A percentile compares a stretch with the other conserved stretches of the same genome.
phyloP scores from a whole-genome alignment of 208 protist species.

The Angomonas desouzai region DNA sequence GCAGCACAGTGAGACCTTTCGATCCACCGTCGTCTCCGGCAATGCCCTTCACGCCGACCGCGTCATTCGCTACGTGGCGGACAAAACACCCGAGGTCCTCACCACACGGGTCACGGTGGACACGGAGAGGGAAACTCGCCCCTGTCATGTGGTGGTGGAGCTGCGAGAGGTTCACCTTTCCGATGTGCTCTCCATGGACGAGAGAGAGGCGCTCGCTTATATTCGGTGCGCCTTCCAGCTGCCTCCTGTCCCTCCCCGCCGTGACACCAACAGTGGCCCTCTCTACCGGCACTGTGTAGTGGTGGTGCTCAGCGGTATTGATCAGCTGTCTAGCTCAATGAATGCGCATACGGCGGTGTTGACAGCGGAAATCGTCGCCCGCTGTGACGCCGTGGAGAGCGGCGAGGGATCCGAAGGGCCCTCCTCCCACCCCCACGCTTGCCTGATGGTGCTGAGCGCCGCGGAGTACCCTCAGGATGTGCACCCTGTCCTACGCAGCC shows the following conservation, averaged over 20 bases:
- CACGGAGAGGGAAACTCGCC: background rate
- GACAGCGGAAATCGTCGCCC: background rate
- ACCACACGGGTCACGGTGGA: background rate
- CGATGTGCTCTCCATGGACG: background rate
- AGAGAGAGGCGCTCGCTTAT: background rate
- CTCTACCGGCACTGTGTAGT: background rate
- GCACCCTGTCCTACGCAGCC: slow-evolving; percentile 1
- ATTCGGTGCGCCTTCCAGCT: background rate
- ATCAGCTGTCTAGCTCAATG: background rate
- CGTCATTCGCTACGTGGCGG: background rate
- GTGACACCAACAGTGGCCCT: background rate
- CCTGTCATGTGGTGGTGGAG: background rate
- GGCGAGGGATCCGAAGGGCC: background rate
- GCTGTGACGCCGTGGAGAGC: background rate
- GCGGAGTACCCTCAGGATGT: slow-evolving; percentile 11
- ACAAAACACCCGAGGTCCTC: background rate
- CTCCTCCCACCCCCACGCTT: background rate
- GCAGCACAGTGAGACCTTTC: background rate
- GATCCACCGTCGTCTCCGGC: background rate
- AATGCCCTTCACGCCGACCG: background rate
- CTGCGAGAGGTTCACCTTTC: background rate
- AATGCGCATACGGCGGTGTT: background rate
- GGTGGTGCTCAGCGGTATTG: background rate
- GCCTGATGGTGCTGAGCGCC: slow-evolving; percentile 6
- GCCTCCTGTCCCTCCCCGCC: background rate